These are phyloP conservation scores for Yamagishiella unicocca DNA, from an alignment of 139 green algal genomes.

Conservation along the genomic window DNA sequence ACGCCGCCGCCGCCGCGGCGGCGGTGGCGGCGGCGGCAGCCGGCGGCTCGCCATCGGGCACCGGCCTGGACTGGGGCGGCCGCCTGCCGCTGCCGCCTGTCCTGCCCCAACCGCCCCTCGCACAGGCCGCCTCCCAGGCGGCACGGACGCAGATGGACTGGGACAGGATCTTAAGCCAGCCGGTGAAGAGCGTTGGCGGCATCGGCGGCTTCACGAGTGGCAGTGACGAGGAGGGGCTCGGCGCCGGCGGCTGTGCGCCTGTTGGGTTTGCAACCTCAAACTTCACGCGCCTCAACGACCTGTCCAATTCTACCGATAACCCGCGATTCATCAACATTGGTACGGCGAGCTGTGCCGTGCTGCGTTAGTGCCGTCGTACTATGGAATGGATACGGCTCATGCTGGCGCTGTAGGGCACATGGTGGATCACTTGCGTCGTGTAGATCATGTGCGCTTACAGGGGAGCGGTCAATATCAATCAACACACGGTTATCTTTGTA, in stretches of 20 bases:
- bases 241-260: background rate
- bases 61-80: conserved; percentile 13
- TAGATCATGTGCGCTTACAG: no score
- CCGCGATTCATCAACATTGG: conserved; percentile 46
- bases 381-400: no score
- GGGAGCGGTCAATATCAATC: no score
- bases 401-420: no score
- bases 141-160: no score
- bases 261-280: background rate
- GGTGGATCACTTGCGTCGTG: no score
- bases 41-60: background rate
- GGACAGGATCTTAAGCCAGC: no score
- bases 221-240: background rate
- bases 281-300: background rate
- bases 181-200: no score
- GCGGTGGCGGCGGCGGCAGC: background rate
- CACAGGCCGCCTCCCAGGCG: background rate
- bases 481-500: no score
- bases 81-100: conserved; percentile 25
- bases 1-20: background rate
- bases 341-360: no score
- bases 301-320: background rate
- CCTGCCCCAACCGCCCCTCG: background rate
- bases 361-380: no score
- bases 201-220: no score